Evolutionary conservation across 306 rosid genomes (phyloP).

Genomic region (Cicer arietinum): DNA sequence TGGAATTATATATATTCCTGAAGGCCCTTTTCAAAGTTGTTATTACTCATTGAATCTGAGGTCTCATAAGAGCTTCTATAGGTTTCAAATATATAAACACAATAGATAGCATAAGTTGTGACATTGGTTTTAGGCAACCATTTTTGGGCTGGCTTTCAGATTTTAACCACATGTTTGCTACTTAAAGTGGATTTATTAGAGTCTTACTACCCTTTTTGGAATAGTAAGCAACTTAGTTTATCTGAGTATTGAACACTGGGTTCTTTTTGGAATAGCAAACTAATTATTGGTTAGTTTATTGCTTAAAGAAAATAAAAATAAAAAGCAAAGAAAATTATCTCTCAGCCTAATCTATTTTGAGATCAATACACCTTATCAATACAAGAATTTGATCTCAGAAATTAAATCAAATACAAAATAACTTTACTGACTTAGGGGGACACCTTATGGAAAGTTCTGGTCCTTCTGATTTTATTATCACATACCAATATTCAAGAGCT

Average conservation of each 20-base stretch:
- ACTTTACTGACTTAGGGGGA: neutral
- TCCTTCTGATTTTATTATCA: neutral
- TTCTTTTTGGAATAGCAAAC: too few species aligned
- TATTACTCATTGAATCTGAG: slow-evolving; percentile 31
- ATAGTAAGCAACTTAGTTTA: neutral
- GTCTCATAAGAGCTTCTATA: slow-evolving; percentile 55
- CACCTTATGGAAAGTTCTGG: neutral
- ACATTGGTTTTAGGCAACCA: slow-evolving; percentile 51
- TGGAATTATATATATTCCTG: slow-evolving; percentile 43
- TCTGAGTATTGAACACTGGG: too few species aligned
- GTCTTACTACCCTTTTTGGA: slow-evolving; percentile 59
- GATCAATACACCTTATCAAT: too few species aligned
- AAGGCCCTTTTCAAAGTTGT: slow-evolving; percentile 39
- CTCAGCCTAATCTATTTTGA: too few species aligned
- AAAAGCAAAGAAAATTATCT: too few species aligned
- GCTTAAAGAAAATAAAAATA: too few species aligned
- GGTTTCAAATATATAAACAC: slow-evolving; percentile 44
- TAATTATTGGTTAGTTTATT: too few species aligned
- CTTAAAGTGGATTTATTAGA: slow-evolving; percentile 45
- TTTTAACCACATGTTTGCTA: slow-evolving; percentile 48
- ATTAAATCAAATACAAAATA: too few species aligned
- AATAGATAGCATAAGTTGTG: slow-evolving; percentile 49
- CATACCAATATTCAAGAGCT: neutral
- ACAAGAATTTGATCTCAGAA: too few species aligned
- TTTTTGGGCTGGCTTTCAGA: slow-evolving; percentile 50